phyloP scores from a whole-genome alignment of 2,329 filamentous ascomycete species.

The Penicillium janthinellum region DNA sequence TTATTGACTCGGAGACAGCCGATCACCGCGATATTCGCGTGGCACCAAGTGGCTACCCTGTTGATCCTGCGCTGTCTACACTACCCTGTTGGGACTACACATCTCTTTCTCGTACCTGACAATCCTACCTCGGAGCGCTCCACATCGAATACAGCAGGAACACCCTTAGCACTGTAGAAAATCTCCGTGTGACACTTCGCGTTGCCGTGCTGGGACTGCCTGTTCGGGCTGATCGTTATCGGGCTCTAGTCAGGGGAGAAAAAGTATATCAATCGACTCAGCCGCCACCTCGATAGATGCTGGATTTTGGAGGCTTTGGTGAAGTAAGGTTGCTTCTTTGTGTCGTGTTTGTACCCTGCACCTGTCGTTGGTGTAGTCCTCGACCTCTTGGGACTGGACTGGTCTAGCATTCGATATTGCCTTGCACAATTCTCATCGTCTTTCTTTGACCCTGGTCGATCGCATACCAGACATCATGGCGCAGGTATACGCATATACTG shows the following conservation, averaged over 20 bases:
- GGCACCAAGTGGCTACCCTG: not conserved
- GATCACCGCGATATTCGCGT: conserved; percentile 16
- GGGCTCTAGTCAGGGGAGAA: not conserved
- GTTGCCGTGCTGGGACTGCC: not conserved
- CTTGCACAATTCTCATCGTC: not conserved
- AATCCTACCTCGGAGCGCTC: not conserved
- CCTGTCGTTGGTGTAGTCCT: not conserved
- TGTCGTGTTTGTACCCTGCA: not conserved
- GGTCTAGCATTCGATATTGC: not conserved
- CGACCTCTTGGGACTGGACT: not conserved
- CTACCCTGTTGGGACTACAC: not conserved
- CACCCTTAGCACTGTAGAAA: conserved; percentile 2
- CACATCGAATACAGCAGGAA: conserved; percentile 14
- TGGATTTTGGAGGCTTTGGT: not conserved
- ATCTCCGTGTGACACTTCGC: not conserved
- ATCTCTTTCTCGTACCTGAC: not conserved
- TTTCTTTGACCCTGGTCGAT: not conserved
- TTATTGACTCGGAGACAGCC: conserved; percentile 27
- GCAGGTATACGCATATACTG: conserved; percentile 28
- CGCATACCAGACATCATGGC: conserved; percentile 2
- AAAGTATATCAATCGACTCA: not conserved
- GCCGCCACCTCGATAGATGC: not conserved
- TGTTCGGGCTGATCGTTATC: not conserved
- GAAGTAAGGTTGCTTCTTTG: not conserved
- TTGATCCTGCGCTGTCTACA: not conserved